Base-by-base conservation (phyloP, 805 yeast species). In the Tetrapisispora namnaoensis region DNA sequence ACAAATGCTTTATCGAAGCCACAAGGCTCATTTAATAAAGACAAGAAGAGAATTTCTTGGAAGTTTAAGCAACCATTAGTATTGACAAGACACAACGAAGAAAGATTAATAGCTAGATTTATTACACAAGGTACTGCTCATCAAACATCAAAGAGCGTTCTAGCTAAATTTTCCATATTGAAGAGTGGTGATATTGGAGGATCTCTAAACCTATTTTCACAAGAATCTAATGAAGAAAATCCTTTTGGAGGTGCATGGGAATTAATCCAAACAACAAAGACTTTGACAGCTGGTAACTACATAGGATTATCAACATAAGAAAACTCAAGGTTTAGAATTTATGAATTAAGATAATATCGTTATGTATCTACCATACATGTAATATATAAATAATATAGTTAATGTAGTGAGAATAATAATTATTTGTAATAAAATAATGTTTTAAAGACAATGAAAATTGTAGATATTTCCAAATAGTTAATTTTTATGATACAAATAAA, bases 21-120 rank as follows among this genome's bases (percentile, higher is more conserved):
- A 4, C 82, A 85, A 49, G 98, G 97, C 49, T 79, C 95, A 1
- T 91, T 89, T 73, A 87, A 83, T 67, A 83, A 80, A 60, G 97
- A 89, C 46, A 82, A 80, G 61, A 83, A 80, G 57, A 78, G 97
- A 67, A 82, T 93, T 51, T 83, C 93, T 0, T 90, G 97, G 96
- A 78, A 84, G 62, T 79, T 80, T 56, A 69, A 54, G 49, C 71
- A 69, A 44, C 71, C 75, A 13, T 58, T 76, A 14, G 62, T 58
- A 3, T 56, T 79, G 24, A 56, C 57, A 28, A 66, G 67, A 52
- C 53, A 55, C 41, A 57, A 58, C 8, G 88, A 84, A 55, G 83
- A 83, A 57, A 79, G 84, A 58, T 72, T 90, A 42, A 80, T 91
- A 60, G 96, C 95, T 18, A 80, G 96, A 67, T 88, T 91, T 61